Conservation (phyloP, 176 grass and related monocot species). For the Juncus effusus region DNA sequence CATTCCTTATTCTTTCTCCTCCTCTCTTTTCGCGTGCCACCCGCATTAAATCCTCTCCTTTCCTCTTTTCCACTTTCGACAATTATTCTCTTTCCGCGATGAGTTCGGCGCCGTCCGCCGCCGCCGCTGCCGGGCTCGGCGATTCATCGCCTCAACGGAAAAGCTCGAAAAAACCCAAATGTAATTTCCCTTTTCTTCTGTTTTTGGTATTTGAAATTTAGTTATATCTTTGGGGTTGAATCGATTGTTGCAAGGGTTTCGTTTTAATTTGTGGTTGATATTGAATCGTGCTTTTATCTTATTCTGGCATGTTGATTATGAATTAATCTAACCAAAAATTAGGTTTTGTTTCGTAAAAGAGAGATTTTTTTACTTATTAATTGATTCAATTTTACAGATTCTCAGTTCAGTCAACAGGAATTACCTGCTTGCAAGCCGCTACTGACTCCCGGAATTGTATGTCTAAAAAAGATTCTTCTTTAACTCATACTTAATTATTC, state of each 20-base stretch:
- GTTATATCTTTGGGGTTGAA: background rate
- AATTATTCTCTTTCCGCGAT: slow-evolving; percentile 14
- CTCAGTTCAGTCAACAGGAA: slow-evolving; percentile 91
- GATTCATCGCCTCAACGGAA: slow-evolving; percentile 26
- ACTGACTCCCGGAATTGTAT: slow-evolving; percentile 79
- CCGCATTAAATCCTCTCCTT: background rate
- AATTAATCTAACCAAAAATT: background rate
- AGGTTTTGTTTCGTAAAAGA: background rate
- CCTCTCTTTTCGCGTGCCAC: slow-evolving; percentile 26
- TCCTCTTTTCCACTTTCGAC: background rate
- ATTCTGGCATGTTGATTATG: background rate
- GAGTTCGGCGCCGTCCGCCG: background rate
- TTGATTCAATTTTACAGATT: slow-evolving; percentile 46
- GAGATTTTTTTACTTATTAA: background rate
- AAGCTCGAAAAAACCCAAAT: slow-evolving; percentile 68
- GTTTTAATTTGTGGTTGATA: background rate
- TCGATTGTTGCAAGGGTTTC: background rate
- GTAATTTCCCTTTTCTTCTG: slow-evolving; percentile 28
- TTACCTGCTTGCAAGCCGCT: slow-evolving; percentile 94
- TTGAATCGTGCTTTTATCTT: background rate
- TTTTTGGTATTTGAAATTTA: background rate
- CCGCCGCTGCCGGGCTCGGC: background rate
- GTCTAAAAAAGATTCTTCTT: slow-evolving; percentile 13
- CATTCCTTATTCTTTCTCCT: slow-evolving; percentile 22
- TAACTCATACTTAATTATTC: background rate